Evolutionary conservation across 257 asterid species (phyloP).

Genomic region (Penstemon eatonii): DNA sequence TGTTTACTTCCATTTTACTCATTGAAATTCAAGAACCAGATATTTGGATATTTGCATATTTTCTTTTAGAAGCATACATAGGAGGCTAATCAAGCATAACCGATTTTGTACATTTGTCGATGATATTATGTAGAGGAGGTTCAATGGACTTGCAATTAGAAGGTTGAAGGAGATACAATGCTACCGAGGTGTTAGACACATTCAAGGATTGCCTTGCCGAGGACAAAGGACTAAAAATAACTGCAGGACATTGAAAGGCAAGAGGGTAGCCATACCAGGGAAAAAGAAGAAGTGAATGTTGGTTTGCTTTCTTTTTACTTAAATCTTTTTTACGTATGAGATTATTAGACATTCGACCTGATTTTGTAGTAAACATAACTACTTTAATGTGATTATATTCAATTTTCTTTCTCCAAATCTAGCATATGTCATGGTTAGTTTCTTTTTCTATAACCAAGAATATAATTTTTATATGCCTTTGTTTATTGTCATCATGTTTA

Average conservation of each 20-base stretch:
- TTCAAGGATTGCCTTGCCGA: slow-evolving; percentile 90
- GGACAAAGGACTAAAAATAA: slow-evolving; percentile 95
- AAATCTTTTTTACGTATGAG: slow-evolving; percentile 19
- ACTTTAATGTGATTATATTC: slow-evolving; percentile 19
- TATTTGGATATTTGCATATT: too few species aligned
- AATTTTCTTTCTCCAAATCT: slow-evolving; percentile 17
- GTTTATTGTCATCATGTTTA: not conserved
- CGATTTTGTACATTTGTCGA: slow-evolving; percentile 13
- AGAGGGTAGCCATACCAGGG: slow-evolving; percentile 82
- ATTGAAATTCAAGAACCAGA: too few species aligned
- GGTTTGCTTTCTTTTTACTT: slow-evolving; percentile 22
- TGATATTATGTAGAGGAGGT: slow-evolving; percentile 63
- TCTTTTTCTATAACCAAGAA: not conserved
- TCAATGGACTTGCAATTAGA: slow-evolving; percentile 80
- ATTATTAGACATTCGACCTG: slow-evolving; percentile 15
- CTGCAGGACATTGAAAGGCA: slow-evolving; percentile 92
- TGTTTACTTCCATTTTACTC: too few species aligned
- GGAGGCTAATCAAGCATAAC: not conserved
- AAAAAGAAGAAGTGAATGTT: slow-evolving; percentile 67
- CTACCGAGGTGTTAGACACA: slow-evolving; percentile 91
- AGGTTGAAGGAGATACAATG: slow-evolving; percentile 93
- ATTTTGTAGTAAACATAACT: slow-evolving; percentile 20
- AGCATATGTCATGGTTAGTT: not conserved
- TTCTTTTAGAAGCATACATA: not conserved
- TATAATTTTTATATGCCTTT: not conserved